Percentiles rank a stretch among this genome's conserved stretches.
These are phyloP conservation scores for Pleurotus sapidus DNA, from an alignment of 768 basidiomycete species.

Conservation along the genomic window DNA sequence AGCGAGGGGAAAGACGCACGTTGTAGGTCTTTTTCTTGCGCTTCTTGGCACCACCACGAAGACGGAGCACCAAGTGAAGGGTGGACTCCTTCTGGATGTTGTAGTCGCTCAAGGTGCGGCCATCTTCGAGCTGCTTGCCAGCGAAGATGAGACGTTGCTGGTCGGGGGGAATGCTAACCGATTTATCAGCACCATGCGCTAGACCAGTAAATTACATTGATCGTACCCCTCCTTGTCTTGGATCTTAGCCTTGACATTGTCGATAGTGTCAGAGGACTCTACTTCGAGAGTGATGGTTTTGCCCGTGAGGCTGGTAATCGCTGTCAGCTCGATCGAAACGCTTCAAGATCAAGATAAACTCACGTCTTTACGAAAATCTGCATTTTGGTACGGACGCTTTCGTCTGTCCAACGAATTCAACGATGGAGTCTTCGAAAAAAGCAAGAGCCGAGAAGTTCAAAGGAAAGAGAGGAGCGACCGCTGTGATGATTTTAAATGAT, in stretches of 20 bases:
- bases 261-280: slow-evolving; percentile 95
- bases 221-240: slow-evolving; percentile 94
- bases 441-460: slow-evolving; percentile 47
- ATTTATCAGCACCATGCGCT: slow-evolving; percentile 7
- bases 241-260: slow-evolving; percentile 97
- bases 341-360: slow-evolving; percentile 23
- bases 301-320: slow-evolving; percentile 81
- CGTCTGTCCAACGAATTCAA: slow-evolving; percentile 87
- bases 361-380: slow-evolving; percentile 99
- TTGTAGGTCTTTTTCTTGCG: slow-evolving; percentile 99
- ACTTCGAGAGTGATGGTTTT: slow-evolving; percentile 99
- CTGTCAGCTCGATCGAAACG: neutral
- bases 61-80: slow-evolving; percentile 94
- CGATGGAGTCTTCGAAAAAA: slow-evolving; percentile 95
- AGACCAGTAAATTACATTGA: neutral
- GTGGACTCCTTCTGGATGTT: slow-evolving; percentile 99
- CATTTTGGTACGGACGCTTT: slow-evolving; percentile 73
- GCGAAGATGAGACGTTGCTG: slow-evolving; percentile 99
- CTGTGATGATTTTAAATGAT: slow-evolving; percentile 20
- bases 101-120: slow-evolving; percentile 92
- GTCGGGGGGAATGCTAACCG: slow-evolving; percentile 78
- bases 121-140: slow-evolving; percentile 99
- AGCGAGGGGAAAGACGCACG: slow-evolving; percentile 41
- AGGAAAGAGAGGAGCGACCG: slow-evolving; percentile 15
- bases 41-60: slow-evolving; percentile 99